These are phyloP conservation scores for Poteriospumella lacustris DNA, from an alignment of 108 stramenopile species.

Conservation along the genomic window DNA sequence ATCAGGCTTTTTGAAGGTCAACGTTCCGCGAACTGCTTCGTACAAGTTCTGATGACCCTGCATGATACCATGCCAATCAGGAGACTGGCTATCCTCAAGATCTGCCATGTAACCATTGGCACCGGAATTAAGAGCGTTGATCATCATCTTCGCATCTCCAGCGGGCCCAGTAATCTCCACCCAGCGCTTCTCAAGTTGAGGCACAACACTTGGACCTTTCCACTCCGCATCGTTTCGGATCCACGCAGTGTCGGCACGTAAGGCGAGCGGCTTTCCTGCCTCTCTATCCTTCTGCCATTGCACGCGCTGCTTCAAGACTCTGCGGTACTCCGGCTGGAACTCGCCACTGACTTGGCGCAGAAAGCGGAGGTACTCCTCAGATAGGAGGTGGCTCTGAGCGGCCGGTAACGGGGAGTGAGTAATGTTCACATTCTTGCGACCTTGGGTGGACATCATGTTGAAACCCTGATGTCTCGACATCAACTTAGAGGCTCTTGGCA, in stretches of 20 bases:
- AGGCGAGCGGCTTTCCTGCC: too few species aligned
- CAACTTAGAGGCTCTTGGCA: too few species aligned
- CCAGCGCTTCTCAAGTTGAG: not conserved
- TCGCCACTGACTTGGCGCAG: too few species aligned
- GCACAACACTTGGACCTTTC: not conserved
- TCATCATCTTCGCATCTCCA: constrained; percentile 70
- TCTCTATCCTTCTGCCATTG: too few species aligned
- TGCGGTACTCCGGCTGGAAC: too few species aligned
- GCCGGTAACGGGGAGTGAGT: too few species aligned
- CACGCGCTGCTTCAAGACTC: too few species aligned
- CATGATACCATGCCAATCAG: constrained; percentile 74
- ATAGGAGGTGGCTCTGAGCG: too few species aligned
- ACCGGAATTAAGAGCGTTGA: constrained; percentile 85
- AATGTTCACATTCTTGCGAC: too few species aligned
- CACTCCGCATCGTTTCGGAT: not conserved
- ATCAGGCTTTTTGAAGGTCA: constrained; percentile 66
- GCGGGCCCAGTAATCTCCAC: not conserved
- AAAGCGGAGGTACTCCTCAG: too few species aligned
- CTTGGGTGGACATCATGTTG: too few species aligned
- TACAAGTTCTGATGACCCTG: constrained; percentile 83
- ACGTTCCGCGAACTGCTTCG: constrained; percentile 77
- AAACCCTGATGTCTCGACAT: too few species aligned
- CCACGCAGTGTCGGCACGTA: not conserved
- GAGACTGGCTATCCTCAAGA: constrained; percentile 80
- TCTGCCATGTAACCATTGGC: constrained; percentile 68